These are phyloP conservation scores for Ramaria rubella DNA, from an alignment of 768 basidiomycete species.

Conservation along the genomic window DNA sequence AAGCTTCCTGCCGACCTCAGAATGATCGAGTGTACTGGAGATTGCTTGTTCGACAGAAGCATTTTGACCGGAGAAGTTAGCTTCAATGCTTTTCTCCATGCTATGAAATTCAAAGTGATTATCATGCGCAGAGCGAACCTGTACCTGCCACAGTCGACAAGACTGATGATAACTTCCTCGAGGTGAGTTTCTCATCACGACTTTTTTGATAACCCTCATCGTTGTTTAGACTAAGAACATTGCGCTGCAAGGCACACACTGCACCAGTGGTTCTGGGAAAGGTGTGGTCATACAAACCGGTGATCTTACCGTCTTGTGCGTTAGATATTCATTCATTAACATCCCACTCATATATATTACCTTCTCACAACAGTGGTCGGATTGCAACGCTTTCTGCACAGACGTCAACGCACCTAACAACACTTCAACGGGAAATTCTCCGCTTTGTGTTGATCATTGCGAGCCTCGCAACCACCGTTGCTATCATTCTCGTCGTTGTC, in stretches of 20 bases:
- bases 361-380: slow-evolving; percentile 24
- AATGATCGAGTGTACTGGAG: slow-evolving; percentile 50
- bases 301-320: slow-evolving; percentile 44
- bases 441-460: slow-evolving; percentile 50
- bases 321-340: slow-evolving; percentile 35
- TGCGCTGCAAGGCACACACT: slow-evolving; percentile 50
- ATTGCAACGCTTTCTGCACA: slow-evolving; percentile 34
- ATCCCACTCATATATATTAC: slow-evolving; percentile 19
- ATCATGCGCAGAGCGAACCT: slow-evolving; percentile 17
- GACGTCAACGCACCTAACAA: slow-evolving; percentile 32
- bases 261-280: slow-evolving; percentile 41
- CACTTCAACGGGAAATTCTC: slow-evolving; percentile 48
- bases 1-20: slow-evolving; percentile 67
- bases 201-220: not conserved
- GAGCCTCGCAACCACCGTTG: slow-evolving; percentile 35
- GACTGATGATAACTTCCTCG: slow-evolving; percentile 27
- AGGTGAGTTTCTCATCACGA: not conserved
- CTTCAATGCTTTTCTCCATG: slow-evolving; percentile 23
- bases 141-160: slow-evolving; percentile 25
- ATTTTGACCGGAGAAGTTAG: slow-evolving; percentile 58
- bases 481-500: slow-evolving; percentile 42
- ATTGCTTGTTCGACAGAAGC: slow-evolving; percentile 55
- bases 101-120: slow-evolving; percentile 31
- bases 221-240: slow-evolving; percentile 46
- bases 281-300: slow-evolving; percentile 46